These are phyloP conservation scores for Lophium mytilinum DNA, from an alignment of 495 filamentous ascomycete species.

Conservation along the genomic window DNA sequence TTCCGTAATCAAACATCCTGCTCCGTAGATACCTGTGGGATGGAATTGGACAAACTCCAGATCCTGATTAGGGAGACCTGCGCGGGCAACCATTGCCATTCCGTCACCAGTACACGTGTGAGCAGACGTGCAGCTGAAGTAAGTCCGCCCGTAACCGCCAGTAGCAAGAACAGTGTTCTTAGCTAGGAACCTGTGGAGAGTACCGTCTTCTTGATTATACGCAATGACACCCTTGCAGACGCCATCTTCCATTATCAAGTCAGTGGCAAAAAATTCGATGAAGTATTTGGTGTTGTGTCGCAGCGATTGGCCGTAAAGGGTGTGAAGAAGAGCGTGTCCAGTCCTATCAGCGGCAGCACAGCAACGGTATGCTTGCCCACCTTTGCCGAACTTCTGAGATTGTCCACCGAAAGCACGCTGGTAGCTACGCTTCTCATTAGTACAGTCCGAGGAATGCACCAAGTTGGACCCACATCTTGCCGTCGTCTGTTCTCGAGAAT, in stretches of 20 bases:
- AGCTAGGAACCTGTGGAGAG: conserved; percentile 89
- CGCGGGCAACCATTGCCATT: conserved; percentile 97
- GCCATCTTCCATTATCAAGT: conserved; percentile 93
- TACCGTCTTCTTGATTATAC: conserved; percentile 97
- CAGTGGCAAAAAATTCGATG: conserved; percentile 96
- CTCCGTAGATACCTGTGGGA: conserved; percentile 95
- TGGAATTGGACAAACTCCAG: conserved; percentile 98
- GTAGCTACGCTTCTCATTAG: conserved; percentile 43
- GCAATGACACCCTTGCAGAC: conserved; percentile 92
- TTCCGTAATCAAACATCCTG: conserved; percentile 94
- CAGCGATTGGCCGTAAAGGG: conserved; percentile 94
- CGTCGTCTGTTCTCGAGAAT: conserved; percentile 95
- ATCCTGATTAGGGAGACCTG: conserved; percentile 95
- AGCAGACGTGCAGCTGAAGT: conserved; percentile 95
- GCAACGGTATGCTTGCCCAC: conserved; percentile 94
- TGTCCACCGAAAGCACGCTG: conserved; percentile 97
- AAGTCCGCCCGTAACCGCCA: conserved; percentile 92
- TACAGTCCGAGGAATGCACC: conserved; percentile 8
- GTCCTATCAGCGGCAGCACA: conserved; percentile 93
- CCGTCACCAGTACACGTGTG: conserved; percentile 98
- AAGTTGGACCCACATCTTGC: conserved; percentile 59
- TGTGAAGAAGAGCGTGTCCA: conserved; percentile 93
- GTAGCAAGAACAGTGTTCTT: conserved; percentile 94
- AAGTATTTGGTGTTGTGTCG: conserved; percentile 98
- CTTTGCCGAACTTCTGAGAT: conserved; percentile 89